These are phyloP conservation scores for Calonectria crousiana DNA, from an alignment of 2,329 filamentous ascomycete species.

Conservation along the genomic window DNA sequence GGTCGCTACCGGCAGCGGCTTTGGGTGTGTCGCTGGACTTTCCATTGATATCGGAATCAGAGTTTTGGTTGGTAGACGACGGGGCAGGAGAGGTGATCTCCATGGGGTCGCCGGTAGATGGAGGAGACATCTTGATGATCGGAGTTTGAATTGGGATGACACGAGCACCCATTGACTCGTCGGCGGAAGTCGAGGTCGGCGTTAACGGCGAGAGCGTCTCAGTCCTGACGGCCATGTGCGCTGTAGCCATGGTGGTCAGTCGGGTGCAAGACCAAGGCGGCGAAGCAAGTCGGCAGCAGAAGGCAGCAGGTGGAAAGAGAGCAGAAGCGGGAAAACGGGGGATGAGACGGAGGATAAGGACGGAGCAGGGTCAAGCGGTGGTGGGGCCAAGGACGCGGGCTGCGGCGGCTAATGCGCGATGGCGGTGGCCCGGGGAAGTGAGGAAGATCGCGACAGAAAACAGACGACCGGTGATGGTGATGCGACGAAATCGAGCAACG, in stretches of 20 bases:
- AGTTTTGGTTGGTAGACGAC: constrained; percentile 59
- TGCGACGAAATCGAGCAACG: constrained; percentile 20
- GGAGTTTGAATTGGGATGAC: constrained; percentile 70
- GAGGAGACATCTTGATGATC: constrained; percentile 70
- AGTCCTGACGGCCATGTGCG: constrained; percentile 66
- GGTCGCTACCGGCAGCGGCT: constrained; percentile 55
- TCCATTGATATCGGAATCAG: constrained; percentile 56
- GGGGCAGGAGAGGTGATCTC: constrained; percentile 68
- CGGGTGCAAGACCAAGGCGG: constrained; percentile 32
- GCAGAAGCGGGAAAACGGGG: constrained; percentile 34
- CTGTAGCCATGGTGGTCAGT: constrained; percentile 51
- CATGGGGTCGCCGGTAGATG: constrained; percentile 71
- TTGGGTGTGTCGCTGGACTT: constrained; percentile 51
- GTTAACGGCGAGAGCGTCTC: constrained; percentile 61
- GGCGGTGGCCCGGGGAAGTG: constrained; percentile 31
- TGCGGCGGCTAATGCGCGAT: constrained; percentile 40
- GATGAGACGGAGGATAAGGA: constrained; percentile 30
- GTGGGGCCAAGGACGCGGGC: constrained; percentile 29
- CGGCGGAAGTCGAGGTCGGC: constrained; percentile 53
- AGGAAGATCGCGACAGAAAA: constrained; percentile 28
- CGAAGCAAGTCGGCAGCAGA: constrained; percentile 26
- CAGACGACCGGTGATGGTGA: constrained; percentile 27
- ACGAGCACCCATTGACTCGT: constrained; percentile 62
- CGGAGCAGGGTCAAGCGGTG: constrained; percentile 30
- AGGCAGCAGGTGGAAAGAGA: constrained; percentile 24